A percentile compares a stretch with the other conserved stretches of the same genome.
Evolutionary conservation across 148 eudicot genomes (phyloP).

Genomic region (Rhododendron williamsianum): DNA sequence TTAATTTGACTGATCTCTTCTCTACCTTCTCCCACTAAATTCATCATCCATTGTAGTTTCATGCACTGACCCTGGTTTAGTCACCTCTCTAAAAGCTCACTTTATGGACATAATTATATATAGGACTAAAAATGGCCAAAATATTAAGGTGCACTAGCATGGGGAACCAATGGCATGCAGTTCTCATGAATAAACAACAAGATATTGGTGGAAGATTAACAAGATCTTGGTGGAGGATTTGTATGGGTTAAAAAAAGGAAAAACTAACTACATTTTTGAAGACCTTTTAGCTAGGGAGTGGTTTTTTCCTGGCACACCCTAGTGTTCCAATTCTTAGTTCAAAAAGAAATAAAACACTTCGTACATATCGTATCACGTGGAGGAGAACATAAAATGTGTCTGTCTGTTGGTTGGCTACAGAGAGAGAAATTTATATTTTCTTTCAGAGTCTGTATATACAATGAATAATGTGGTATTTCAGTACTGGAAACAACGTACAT

Average conservation of each 20-base stretch:
- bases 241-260: background rate
- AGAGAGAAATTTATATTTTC: too few species aligned
- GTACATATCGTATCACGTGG: background rate
- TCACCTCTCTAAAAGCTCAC: background rate
- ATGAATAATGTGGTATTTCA: background rate
- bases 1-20: background rate
- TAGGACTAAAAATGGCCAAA: background rate
- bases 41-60: background rate
- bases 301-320: background rate
- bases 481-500: background rate
- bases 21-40: background rate
- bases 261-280: background rate
- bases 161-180: background rate
- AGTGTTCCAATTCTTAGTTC: background rate
- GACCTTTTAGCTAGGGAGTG: background rate
- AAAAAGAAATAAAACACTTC: background rate
- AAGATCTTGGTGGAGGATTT: background rate
- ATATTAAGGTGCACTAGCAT: background rate
- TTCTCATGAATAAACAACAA: background rate
- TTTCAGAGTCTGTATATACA: background rate
- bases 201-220: background rate
- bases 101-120: background rate
- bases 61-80: background rate
- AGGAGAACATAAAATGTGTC: too few species aligned
- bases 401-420: background rate